Conservation (phyloP, 176 grass and related monocot species). For the Aechmea fasciata region DNA sequence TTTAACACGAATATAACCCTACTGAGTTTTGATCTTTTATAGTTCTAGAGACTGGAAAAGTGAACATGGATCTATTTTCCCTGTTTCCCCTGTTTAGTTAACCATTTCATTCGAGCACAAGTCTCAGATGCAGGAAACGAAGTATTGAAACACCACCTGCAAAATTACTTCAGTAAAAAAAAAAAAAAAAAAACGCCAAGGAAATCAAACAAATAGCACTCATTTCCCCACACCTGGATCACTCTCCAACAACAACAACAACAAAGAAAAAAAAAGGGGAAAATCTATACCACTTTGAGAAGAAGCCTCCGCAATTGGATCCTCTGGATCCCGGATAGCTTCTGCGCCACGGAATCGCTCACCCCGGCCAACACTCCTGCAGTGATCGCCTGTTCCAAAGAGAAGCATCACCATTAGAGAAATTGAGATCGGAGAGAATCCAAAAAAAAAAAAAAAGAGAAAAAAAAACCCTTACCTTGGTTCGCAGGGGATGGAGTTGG, state of each 20-base stretch:
- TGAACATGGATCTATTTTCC: too few species aligned
- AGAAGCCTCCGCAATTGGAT: slow-evolving; percentile 71
- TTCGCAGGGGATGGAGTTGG: slow-evolving; percentile 70
- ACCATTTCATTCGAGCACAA: too few species aligned
- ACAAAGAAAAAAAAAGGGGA: not conserved
- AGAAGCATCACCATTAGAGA: slow-evolving; percentile 1
- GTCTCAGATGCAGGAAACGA: too few species aligned
- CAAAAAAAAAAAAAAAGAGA: not conserved
- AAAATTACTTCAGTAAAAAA: too few species aligned
- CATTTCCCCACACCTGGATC: not conserved
- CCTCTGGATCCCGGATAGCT: slow-evolving; percentile 63
- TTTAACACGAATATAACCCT: too few species aligned
- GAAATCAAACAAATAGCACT: not conserved
- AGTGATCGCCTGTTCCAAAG: slow-evolving; percentile 54
- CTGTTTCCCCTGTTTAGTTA: too few species aligned
- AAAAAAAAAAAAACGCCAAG: too few species aligned
- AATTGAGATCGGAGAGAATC: not conserved
- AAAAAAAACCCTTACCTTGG: slow-evolving; percentile 75
- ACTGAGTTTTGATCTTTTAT: too few species aligned
- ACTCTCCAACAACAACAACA: not conserved
- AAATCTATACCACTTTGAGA: slow-evolving; percentile 62
- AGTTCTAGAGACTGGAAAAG: too few species aligned
- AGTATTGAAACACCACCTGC: too few species aligned
- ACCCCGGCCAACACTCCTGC: slow-evolving; percentile 73
- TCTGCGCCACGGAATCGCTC: slow-evolving; percentile 90